Percentiles rank a stretch among this genome's conserved stretches.
phyloP scores from a whole-genome alignment of 495 filamentous ascomycete species.

The Aspergillus coremiiformis region DNA sequence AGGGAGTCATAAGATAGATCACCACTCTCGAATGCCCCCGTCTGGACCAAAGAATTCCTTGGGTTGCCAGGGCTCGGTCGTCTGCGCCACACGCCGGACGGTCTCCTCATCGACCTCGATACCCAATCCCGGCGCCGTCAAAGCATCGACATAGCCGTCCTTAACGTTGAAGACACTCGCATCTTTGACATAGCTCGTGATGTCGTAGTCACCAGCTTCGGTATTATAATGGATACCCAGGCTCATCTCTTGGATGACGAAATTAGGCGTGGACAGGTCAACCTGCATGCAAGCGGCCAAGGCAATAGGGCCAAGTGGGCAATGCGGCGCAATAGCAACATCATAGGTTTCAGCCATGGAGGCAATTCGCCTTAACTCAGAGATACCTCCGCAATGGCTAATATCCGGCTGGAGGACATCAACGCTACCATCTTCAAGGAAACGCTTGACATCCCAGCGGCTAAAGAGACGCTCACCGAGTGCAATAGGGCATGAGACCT shows the following conservation, averaged over 20 bases:
- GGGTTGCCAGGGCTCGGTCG: constrained; percentile 47
- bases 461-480: constrained; percentile 69
- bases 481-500: constrained; percentile 61
- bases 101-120: constrained; percentile 67
- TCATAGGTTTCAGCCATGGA: constrained; percentile 73
- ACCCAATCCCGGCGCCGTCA: constrained; percentile 58
- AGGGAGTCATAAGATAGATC: constrained; percentile 4
- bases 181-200: constrained; percentile 61
- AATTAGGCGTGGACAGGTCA: constrained; percentile 56
- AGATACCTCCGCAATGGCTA: constrained; percentile 68
- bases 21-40: constrained; percentile 69
- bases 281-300: constrained; percentile 68
- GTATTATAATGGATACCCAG: constrained; percentile 74
- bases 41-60: constrained; percentile 65
- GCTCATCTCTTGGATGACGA: constrained; percentile 76
- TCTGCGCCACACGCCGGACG: constrained; percentile 48
- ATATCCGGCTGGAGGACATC: constrained; percentile 76
- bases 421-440: constrained; percentile 60
- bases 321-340: constrained; percentile 70
- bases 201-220: constrained; percentile 52
- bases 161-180: constrained; percentile 53
- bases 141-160: constrained; percentile 58
- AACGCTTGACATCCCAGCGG: constrained; percentile 70
- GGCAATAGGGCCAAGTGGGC: constrained; percentile 69
- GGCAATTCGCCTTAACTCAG: constrained; percentile 63